phyloP scores from a whole-genome alignment of 2,329 filamentous ascomycete genomes.

The Dothistroma septosporum region DNA sequence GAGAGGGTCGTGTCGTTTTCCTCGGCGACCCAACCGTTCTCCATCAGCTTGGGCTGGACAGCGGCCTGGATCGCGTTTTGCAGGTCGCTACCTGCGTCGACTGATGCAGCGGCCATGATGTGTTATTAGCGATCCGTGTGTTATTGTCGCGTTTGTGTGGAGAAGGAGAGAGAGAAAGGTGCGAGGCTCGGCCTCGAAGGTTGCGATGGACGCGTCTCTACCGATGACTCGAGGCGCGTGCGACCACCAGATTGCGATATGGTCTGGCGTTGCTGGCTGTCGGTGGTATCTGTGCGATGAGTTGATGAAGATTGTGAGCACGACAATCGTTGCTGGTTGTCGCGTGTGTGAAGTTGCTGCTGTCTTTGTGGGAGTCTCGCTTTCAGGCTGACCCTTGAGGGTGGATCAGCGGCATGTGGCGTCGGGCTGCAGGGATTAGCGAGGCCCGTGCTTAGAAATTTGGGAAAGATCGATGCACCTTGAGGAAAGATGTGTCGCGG shows the following conservation, averaged over 20 bases:
- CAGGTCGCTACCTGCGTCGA: slow-evolving; percentile 69
- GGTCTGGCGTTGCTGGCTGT: neutral
- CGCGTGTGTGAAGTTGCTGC: slow-evolving; percentile 3
- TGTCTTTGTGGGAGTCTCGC: neutral
- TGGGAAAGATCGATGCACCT: neutral
- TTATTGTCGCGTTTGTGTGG: neutral
- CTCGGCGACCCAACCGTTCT: slow-evolving; percentile 85
- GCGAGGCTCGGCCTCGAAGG: slow-evolving; percentile 2
- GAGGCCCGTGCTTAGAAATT: neutral
- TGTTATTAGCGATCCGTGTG: neutral
- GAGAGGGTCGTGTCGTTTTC: slow-evolving; percentile 78
- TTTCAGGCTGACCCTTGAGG: neutral
- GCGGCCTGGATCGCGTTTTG: slow-evolving; percentile 76
- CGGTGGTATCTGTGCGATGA: neutral
- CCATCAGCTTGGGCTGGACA: slow-evolving; percentile 85
- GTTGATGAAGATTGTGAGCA: neutral
- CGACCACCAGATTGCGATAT: neutral
- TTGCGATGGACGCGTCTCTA: neutral
- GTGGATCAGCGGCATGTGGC: neutral
- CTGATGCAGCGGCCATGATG: slow-evolving; percentile 62
- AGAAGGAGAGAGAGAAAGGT: slow-evolving; percentile 5
- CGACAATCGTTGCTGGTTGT: neutral
- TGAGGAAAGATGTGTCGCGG: neutral
- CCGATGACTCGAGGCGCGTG: neutral
- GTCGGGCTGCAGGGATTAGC: neutral